phyloP scores from a whole-genome alignment of 1,139 yeast genomes.

The Blastobotrys aristatus region DNA sequence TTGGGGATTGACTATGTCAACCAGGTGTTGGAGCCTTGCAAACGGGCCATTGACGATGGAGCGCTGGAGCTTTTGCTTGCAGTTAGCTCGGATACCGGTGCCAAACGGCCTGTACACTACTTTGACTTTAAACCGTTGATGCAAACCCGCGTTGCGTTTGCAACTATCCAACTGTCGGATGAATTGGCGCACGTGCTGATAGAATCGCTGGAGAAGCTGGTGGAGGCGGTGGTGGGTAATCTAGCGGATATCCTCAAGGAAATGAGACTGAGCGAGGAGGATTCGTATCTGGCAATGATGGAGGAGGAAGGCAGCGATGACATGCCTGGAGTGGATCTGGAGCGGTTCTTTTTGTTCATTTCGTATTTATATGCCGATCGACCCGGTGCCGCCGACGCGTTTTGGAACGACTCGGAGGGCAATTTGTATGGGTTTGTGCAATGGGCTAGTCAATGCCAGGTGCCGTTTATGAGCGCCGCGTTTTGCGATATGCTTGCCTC shows the following conservation, averaged over 20 bases:
- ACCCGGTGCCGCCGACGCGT: constrained; percentile 48
- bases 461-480: constrained; percentile 77
- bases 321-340: constrained; percentile 73
- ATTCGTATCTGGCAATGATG: constrained; percentile 51
- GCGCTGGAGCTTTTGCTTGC: constrained; percentile 76
- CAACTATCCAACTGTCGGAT: constrained; percentile 18
- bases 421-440: constrained; percentile 67
- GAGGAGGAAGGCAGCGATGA: constrained; percentile 28
- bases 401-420: constrained; percentile 69
- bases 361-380: constrained; percentile 65
- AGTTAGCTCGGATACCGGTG: constrained; percentile 61
- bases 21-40: constrained; percentile 45
- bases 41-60: constrained; percentile 57
- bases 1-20: constrained; percentile 35
- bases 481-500: constrained; percentile 77
- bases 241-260: constrained; percentile 77
- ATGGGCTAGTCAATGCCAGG: constrained; percentile 85
- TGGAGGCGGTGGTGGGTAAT: constrained; percentile 59
- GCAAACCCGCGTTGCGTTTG: constrained; percentile 43
- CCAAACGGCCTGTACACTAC: constrained; percentile 31
- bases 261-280: constrained; percentile 84
- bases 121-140: constrained; percentile 28
- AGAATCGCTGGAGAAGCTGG: constrained; percentile 38
- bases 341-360: constrained; percentile 75
- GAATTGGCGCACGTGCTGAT: constrained; percentile 22